A percentile compares a stretch with the other conserved stretches of the same genome.
Evolutionary conservation across 768 basidiomycete species (phyloP).

Genomic region (Rhodosporidiobolus sp.): DNA sequence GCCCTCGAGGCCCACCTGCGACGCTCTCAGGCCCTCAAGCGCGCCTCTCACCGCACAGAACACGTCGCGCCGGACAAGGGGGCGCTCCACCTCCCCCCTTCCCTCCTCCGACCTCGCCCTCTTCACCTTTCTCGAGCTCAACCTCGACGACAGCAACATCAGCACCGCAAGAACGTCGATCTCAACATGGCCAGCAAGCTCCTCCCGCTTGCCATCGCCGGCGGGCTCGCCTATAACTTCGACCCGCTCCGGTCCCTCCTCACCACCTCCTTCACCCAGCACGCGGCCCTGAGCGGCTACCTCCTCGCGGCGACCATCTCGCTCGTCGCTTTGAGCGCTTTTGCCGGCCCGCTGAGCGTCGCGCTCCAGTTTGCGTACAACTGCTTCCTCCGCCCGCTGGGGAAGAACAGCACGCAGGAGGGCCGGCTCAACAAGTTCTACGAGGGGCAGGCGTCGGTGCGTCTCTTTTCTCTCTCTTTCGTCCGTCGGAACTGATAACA

Average conservation of each 20-base stretch:
- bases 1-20: no score
- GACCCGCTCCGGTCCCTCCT: conserved; percentile 12
- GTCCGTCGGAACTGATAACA: not conserved
- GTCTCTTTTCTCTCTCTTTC: not conserved
- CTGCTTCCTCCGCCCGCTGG: conserved; percentile 34
- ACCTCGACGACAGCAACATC: not conserved
- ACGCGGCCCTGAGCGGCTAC: not conserved
- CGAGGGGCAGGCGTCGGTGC: conserved; percentile 17
- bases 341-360: not conserved
- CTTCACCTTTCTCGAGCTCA: not conserved
- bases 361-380: conserved; percentile 20
- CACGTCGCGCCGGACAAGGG: no score
- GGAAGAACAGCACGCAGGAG: conserved; percentile 23
- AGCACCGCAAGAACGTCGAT: not conserved
- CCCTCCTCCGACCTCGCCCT: not conserved
- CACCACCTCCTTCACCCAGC: conserved; percentile 7
- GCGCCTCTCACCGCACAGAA: no score
- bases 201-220: not conserved
- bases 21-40: no score
- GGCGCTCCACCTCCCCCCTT: not conserved
- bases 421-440: conserved; percentile 34
- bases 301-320: conserved; percentile 9
- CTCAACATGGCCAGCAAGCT: not conserved
- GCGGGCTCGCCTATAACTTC: conserved; percentile 1
- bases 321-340: not conserved